Base-by-base conservation (phyloP, 2,329 filamentous ascomycete genomes). In the Fusarium sp. region DNA sequence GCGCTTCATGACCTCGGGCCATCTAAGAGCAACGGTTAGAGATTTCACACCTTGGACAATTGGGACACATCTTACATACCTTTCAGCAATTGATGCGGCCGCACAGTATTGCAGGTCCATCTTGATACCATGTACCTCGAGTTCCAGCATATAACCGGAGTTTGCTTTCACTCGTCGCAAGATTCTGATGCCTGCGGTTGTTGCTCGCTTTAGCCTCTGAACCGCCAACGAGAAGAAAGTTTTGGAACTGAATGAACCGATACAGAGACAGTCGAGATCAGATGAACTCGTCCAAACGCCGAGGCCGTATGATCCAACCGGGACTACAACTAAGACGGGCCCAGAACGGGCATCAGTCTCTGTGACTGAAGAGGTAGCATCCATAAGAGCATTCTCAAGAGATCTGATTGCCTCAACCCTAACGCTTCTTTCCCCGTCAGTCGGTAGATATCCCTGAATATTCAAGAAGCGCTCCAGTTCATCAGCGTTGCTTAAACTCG, bases 101-200 rank as follows among this genome's bases (percentile, higher is more conserved):
- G 85, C 81, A 62, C 87, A 90, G 70, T 91, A 91, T 58, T 90
- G 88, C 44, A 91, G 74, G 69, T 90, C 86, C 67, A 89, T 79
- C 59, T 80, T 85, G 65, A 90, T 76, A 9, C 80, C 83, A 5
- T 75, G 71, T n/a, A 89, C 77, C 38, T 83, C 81, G 5, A 91
- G 74, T 65, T 90, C 86, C 6, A 91, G 77, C 85, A 89, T 89
- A 1, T 82, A 86, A 8, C 87, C 87, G 1, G 84, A 82, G 44
- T 80, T 80, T 2, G 86, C 82, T 42, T 83, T 82, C 8, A 89
- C 84, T 46, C 82, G 83, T 38, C 87, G 81, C 13, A 89, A 68
- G 10, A 89, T 77, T 22, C 72, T 78, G 34, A 89, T 73, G 0
- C 76, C 80, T 19, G 74, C 70, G 2, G 71, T 61, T 1, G 76